Evolutionary conservation across 106 monocot genomes (phyloP), one percentile per base, ranked within the genome.

Genomic region (Acorus calamus): DNA sequence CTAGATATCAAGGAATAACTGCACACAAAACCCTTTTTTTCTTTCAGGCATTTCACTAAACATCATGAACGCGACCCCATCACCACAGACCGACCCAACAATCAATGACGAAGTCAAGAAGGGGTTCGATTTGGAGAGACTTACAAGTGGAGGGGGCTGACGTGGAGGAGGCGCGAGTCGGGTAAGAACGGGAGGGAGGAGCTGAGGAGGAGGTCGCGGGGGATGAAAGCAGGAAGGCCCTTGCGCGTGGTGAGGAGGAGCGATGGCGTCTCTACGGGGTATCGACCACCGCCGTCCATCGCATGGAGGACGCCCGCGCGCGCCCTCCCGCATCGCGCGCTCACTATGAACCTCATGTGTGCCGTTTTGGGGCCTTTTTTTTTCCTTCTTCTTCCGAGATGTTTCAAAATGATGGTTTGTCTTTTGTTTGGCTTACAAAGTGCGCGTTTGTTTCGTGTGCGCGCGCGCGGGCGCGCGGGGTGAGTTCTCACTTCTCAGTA

Each of bases 121-220:
- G 63, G 14, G 51, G 43, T 52, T 61, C 52, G 8, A 51, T 6
- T 3, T n/a, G 41, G 11, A 3, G 8, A 2, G n/a, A 10, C 79
- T 84, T 77, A 98, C 96, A 98, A 98, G 67, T 98, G 80, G 42
- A 92, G 56, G 2, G 96, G 96, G 72, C 91, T 88, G 77, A 83
- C 67, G 67, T 92, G 96, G 42, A 91, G 85, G 43, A 88, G 78
- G 42, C 63, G 78, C 44, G 96, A 92, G 64, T 85, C 82, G 7
- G 94, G 90, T 28, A 28, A 28, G 28, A 28, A 28, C 28, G 28
- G 28, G 44, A 10, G 57, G 14, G 87, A 81, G 14, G 92, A 72
- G 10, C 76, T 44, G 7, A 69, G 47, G 13, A 98, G 68, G 43
- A 79, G 78, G 61, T 98, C 96, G 6, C 68, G 84, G 49, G 96